phyloP scores from a whole-genome alignment of 768 basidiomycete genomes.

The Psilocybe subaeruginosa region DNA sequence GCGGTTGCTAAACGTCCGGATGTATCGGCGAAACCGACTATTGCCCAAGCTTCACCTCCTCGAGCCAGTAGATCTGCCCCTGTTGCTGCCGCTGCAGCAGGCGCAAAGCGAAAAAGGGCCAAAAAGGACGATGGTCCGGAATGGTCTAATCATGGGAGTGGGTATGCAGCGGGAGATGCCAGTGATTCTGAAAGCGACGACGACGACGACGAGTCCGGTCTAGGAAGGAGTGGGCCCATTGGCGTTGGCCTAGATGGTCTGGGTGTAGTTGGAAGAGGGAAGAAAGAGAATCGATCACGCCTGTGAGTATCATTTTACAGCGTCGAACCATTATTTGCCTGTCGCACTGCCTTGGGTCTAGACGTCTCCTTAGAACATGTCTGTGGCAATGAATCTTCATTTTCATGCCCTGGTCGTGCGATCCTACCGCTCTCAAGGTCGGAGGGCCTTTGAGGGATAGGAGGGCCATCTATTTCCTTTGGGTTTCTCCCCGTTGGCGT shows the following conservation, averaged over 20 bases:
- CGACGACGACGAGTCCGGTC: conserved; percentile 34
- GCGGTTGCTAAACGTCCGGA: conserved; percentile 5
- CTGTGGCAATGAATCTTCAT: conserved; percentile 7
- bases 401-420: background rate
- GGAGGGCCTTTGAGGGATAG: background rate
- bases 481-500: background rate
- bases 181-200: conserved; percentile 46
- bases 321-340: conserved; percentile 1
- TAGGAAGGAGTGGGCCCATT: conserved; percentile 39
- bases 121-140: conserved; percentile 27
- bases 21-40: background rate
- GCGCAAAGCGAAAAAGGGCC: conserved; percentile 28
- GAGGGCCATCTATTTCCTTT: background rate
- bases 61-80: background rate
- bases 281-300: conserved; percentile 32
- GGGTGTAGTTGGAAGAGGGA: conserved; percentile 36
- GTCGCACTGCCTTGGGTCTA: conserved; percentile 6
- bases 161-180: conserved; percentile 25
- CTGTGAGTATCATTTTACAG: conserved; percentile 36
- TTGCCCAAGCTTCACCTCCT: conserved; percentile 1
- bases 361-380: background rate
- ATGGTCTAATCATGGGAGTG: conserved; percentile 10
- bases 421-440: background rate
- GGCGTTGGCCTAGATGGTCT: conserved; percentile 51
- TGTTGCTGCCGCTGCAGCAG: conserved; percentile 4